Percentiles rank a stretch among this genome's conserved stretches.
phyloP scores from a whole-genome alignment of 129 eudicot genomes.

The Oenanthe sinensis region DNA sequence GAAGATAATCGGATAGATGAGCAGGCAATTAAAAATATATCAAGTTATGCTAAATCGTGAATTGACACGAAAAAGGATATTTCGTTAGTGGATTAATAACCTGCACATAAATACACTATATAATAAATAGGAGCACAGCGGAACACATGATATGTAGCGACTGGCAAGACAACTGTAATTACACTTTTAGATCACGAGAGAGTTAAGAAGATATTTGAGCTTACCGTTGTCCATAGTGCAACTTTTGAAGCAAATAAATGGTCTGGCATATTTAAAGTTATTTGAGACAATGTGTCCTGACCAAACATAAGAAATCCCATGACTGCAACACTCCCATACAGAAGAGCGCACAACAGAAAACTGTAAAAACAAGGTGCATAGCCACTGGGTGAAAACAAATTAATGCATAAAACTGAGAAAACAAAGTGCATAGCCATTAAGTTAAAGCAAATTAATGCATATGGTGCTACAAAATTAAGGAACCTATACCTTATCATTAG shows the following conservation, averaged over 20 bases:
- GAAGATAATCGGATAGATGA: conserved; percentile 18
- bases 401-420: not conserved
- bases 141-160: not conserved
- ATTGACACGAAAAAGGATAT: conserved; percentile 45
- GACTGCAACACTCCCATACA: conserved; percentile 68
- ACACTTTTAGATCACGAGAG: not conserved
- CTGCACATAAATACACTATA: conserved; percentile 32
- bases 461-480: conserved; percentile 1
- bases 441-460: not conserved
- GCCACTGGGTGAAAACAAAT: conserved; percentile 3
- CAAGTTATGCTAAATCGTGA: not conserved
- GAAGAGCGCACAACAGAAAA: conserved; percentile 41
- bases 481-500: conserved; percentile 43
- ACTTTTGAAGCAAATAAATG: conserved; percentile 49
- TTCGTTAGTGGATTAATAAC: conserved; percentile 81
- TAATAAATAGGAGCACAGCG: not conserved
- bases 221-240: conserved; percentile 91
- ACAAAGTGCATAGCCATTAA: no score
- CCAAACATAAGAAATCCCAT: conserved; percentile 95
- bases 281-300: conserved; percentile 64
- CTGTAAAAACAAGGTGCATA: conserved; percentile 30
- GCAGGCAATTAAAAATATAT: not conserved
- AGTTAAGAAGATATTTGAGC: conserved; percentile 14
- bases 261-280: conserved; percentile 76
- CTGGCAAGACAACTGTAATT: not conserved